phyloP scores from a whole-genome alignment of 176 grass and related monocot genomes.

The Oryza brachyantha region DNA sequence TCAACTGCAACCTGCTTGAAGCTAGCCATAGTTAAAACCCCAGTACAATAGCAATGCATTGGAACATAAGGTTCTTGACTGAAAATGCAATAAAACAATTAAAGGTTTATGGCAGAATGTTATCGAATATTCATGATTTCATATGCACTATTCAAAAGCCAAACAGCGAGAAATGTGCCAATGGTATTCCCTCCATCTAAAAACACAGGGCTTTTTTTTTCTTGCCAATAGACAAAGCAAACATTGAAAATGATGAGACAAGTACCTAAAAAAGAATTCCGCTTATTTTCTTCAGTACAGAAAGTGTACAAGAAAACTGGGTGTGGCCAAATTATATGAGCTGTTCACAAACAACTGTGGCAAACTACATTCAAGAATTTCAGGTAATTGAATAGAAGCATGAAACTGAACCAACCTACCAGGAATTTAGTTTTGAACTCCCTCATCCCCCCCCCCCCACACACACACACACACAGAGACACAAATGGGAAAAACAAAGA shows the following conservation, averaged over 20 bases:
- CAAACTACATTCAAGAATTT: not conserved
- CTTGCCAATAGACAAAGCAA: not conserved
- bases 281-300: not conserved
- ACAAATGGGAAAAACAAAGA: too few species aligned
- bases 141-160: conserved; percentile 2
- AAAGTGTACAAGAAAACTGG: not conserved
- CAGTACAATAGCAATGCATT: not conserved
- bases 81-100: not conserved
- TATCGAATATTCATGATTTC: not conserved
- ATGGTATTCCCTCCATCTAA: not conserved
- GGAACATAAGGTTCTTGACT: not conserved
- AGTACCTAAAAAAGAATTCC: not conserved
- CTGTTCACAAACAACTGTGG: not conserved
- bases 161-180: not conserved
- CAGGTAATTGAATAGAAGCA: not conserved
- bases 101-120: conserved; percentile 6
- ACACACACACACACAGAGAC: too few species aligned
- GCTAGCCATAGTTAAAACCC: conserved; percentile 13
- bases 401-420: not conserved
- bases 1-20: conserved; percentile 76
- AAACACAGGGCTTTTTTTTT: not conserved
- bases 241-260: not conserved
- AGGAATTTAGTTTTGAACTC: not conserved
- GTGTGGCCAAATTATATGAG: not conserved
- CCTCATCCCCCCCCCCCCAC: too few species aligned